phyloP scores from a whole-genome alignment of 2,329 filamentous ascomycete species.

The Cercospora sp. region DNA sequence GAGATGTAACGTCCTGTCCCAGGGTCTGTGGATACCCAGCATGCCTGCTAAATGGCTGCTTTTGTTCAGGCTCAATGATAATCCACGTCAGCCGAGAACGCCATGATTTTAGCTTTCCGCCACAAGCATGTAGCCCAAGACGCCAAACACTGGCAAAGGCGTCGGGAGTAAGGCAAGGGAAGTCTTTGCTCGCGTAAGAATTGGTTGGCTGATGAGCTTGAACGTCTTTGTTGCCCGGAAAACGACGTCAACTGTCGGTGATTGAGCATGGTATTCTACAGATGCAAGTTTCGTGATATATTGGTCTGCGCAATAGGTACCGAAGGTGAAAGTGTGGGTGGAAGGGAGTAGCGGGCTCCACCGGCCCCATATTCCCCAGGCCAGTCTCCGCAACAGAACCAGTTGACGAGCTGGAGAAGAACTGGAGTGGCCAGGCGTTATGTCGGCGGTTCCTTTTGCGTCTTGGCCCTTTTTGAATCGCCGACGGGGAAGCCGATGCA shows the following conservation, averaged over 20 bases:
- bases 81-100: slow-evolving; percentile 17
- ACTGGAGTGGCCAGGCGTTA: slow-evolving; percentile 7
- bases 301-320: background rate
- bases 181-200: slow-evolving; percentile 13
- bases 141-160: slow-evolving; percentile 3
- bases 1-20: slow-evolving; percentile 10
- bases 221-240: background rate
- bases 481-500: slow-evolving; percentile 3
- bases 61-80: slow-evolving; percentile 20
- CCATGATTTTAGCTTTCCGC: slow-evolving; percentile 14
- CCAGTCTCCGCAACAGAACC: background rate
- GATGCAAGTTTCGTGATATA: background rate
- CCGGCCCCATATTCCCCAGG: background rate
- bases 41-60: background rate
- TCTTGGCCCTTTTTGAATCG: background rate
- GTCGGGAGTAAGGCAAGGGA: background rate
- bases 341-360: background rate
- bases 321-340: background rate
- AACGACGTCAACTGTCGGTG: background rate
- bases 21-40: slow-evolving; percentile 5
- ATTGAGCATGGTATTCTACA: background rate
- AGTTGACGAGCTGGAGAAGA: background rate
- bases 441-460: background rate
- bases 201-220: slow-evolving; percentile 15
- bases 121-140: slow-evolving; percentile 4